Conservation (phyloP, 2,329 filamentous ascomycete species). For the Rhynchosporium secalis region DNA sequence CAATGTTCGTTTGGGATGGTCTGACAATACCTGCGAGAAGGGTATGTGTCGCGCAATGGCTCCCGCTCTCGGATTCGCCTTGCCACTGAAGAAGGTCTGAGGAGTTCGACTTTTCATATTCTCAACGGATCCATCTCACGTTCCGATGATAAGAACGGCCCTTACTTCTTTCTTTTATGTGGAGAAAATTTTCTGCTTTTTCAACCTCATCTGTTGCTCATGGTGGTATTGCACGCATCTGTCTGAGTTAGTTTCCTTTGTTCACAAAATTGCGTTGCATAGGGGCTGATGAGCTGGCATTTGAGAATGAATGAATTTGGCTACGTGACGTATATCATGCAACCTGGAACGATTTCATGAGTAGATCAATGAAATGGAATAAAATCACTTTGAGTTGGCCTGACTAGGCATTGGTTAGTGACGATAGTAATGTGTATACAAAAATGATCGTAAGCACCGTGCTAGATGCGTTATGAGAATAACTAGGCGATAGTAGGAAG, state of each 20-base stretch:
- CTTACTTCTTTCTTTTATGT: background rate
- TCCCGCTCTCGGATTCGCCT: conserved; percentile 23
- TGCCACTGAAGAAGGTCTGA: conserved; percentile 1
- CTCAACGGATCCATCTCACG: background rate
- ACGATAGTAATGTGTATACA: background rate
- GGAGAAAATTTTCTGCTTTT: conserved; percentile 6
- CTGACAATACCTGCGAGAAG: conserved; percentile 43
- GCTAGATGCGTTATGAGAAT: too few species aligned
- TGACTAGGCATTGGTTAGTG: background rate
- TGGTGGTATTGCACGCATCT: conserved; percentile 4
- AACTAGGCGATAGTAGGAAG: too few species aligned
- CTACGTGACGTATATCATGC: background rate
- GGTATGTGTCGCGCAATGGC: conserved; percentile 41
- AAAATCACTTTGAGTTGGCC: background rate
- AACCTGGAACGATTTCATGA: conserved; percentile 1
- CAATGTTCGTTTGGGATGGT: conserved; percentile 47
- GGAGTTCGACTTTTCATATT: background rate
- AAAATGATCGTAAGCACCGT: background rate
- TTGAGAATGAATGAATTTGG: conserved; percentile 1
- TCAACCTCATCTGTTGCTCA: background rate
- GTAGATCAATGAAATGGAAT: conserved; percentile 9
- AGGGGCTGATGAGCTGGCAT: background rate
- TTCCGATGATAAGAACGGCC: background rate
- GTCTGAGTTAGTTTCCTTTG: conserved; percentile 14
- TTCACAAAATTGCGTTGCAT: conserved; percentile 8